Evolutionary conservation across 2,329 filamentous ascomycete genomes (phyloP).

Genomic region (Emergomyces africanus): DNA sequence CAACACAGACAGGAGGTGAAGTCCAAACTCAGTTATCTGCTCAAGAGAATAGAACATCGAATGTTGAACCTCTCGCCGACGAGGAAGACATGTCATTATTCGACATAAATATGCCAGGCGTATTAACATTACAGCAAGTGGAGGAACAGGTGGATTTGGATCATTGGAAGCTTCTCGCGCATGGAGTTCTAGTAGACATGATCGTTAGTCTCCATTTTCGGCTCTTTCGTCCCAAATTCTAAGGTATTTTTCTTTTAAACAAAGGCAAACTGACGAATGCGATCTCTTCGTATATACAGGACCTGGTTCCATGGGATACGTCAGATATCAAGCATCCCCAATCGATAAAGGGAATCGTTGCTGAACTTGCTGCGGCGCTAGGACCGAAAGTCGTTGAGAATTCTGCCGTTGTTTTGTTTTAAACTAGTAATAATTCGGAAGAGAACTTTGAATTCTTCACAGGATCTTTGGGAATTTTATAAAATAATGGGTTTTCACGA

Average conservation of each 20-base stretch:
- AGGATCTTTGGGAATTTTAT: background rate
- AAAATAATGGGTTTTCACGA: background rate
- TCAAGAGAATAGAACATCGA: constrained; percentile 9
- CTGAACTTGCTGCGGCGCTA: constrained; percentile 33
- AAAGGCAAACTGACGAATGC: background rate
- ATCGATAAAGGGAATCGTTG: constrained; percentile 35
- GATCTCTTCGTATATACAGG: constrained; percentile 16
- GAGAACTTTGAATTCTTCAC: background rate
- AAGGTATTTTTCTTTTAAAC: background rate
- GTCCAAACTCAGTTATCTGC: constrained; percentile 13
- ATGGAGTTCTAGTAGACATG: constrained; percentile 31
- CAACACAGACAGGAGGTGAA: constrained; percentile 8
- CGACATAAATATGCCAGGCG: constrained; percentile 34
- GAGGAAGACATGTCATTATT: constrained; percentile 35
- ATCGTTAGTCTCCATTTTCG: constrained; percentile 20
- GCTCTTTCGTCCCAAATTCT: background rate
- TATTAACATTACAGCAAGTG: constrained; percentile 31
- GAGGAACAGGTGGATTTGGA: constrained; percentile 29
- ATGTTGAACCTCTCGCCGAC: background rate
- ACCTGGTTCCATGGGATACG: constrained; percentile 35
- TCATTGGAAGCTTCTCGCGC: constrained; percentile 32
- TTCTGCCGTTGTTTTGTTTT: constrained; percentile 28
- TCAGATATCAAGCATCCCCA: constrained; percentile 30
- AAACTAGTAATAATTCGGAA: constrained; percentile 1
- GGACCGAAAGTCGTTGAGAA: constrained; percentile 31